A percentile compares a stretch with the other conserved stretches of the same genome.
Evolutionary conservation across 768 basidiomycete genomes (phyloP).

Genomic region (Lactifluus subvellereus): DNA sequence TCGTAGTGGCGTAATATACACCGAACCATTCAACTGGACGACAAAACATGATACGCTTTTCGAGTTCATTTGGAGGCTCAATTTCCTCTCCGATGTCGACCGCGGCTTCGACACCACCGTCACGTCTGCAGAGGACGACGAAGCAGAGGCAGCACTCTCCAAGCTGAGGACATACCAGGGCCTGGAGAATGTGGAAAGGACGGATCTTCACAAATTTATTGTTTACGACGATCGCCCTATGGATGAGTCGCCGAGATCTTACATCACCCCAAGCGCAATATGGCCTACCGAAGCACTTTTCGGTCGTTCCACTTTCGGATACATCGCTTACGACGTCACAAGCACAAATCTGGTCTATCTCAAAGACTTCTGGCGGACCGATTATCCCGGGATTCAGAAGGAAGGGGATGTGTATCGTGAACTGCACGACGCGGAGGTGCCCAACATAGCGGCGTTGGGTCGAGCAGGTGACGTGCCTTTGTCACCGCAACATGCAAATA

Average conservation of each 20-base stretch:
- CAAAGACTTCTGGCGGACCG: neutral
- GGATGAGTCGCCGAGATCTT: neutral
- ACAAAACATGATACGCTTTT: neutral
- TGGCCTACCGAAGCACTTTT: neutral
- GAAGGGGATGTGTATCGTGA: slow-evolving; percentile 2
- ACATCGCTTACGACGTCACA: neutral
- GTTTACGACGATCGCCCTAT: neutral
- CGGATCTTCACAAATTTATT: neutral
- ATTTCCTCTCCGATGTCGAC: neutral
- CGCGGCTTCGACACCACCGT: slow-evolving; percentile 7
- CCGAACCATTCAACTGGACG: slow-evolving; percentile 5
- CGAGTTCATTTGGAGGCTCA: slow-evolving; percentile 15
- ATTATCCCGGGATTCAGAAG: neutral
- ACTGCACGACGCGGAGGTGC: neutral
- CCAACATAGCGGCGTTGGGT: neutral
- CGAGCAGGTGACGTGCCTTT: neutral
- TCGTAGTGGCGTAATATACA: slow-evolving; percentile 1
- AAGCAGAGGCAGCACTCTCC: neutral
- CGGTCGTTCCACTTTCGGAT: slow-evolving; percentile 2
- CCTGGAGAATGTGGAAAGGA: neutral
- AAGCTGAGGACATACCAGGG: neutral
- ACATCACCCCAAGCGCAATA: neutral
- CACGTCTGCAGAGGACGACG: neutral
- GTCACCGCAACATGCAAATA: neutral
- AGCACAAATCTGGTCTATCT: neutral